Evolutionary conservation across 768 basidiomycete species (phyloP), one percentile per base, ranked within the genome.

Genomic region (Infundibulicybe gibba): DNA sequence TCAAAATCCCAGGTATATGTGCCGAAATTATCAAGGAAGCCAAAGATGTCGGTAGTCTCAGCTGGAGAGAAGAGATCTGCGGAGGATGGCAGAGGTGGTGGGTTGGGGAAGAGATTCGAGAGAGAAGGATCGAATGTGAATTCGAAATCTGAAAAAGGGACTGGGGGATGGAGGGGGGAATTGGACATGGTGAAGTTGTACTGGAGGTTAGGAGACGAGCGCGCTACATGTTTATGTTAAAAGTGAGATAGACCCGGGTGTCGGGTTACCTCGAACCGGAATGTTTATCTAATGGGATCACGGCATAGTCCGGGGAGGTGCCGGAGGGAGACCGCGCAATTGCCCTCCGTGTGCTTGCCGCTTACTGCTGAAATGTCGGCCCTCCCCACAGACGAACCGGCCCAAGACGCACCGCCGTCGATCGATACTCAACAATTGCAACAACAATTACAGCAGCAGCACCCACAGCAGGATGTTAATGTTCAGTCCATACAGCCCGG

Each of bases 1-100:
- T 75, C 72, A 49, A 80, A 70, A 45, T 87, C 84, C 81, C 81
- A 75, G 47, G 63, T 66, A 55, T 73, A 62, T 42, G 70, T 83
- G 56, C 72, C 76, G 57, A 90, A 88, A 64, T 83, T 84, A 65
- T 91, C 88, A 61, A 92, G 79, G 61, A 92, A 92, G 47, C 85
- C 83, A 50, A 90, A 75, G 44, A 92, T 71, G 64, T 89, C 82
- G 0, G 82, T 85, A 5, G 86, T 86, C 65, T 92, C 90, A 50
- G 83, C 76, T 0, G 80, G 72, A 8, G 88, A 86, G 63, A 92
- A 87, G 53, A 92, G 81, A 60, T 86, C 86, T 19, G 85, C 81
- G 6, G 87, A 86, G 0, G 87, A 69, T 0, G 86, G 85, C 0
- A 87, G 61, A 0, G 85, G 79, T 0, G 78, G 75, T 0, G 81